phyloP scores from a whole-genome alignment of 495 filamentous ascomycete species.

The Amorphotheca resinae region DNA sequence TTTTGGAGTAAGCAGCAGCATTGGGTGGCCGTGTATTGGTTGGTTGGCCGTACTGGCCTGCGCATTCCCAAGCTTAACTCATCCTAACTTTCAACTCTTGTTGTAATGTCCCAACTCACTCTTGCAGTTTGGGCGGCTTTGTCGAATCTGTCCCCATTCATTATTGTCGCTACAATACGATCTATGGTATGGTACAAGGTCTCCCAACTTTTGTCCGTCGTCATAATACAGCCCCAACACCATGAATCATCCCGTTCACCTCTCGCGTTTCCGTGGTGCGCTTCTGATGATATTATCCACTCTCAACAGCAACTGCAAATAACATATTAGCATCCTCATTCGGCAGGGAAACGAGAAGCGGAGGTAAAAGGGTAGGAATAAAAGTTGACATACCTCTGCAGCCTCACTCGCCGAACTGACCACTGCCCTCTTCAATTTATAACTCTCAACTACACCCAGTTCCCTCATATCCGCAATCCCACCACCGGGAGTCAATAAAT shows the following conservation, averaged over 20 bases:
- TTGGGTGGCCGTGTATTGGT: too few species aligned
- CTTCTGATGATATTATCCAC: conserved; percentile 81
- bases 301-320: conserved; percentile 54
- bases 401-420: conserved; percentile 92
- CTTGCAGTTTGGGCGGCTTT: too few species aligned
- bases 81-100: too few species aligned
- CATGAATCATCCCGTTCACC: conserved; percentile 29
- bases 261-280: conserved; percentile 61
- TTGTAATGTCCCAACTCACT: too few species aligned
- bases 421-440: conserved; percentile 95
- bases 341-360: too few species aligned
- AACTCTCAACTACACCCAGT: conserved; percentile 90
- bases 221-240: conserved; percentile 12
- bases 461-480: conserved; percentile 95
- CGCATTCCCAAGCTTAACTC: too few species aligned
- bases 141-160: conserved; percentile 11
- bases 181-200: conserved; percentile 21
- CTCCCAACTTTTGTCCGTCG: conserved; percentile 7
- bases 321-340: neutral
- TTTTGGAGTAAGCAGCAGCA: too few species aligned
- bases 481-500: conserved; percentile 79
- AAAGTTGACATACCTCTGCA: conserved; percentile 62
- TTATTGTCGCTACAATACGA: conserved; percentile 19
- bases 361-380: neutral
- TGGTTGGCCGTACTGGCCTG: too few species aligned